Evolutionary conservation across 2,329 filamentous ascomycete genomes (phyloP), one percentile per base, ranked within the genome.

Genomic region (Talaromyces albobiverticillius): DNA sequence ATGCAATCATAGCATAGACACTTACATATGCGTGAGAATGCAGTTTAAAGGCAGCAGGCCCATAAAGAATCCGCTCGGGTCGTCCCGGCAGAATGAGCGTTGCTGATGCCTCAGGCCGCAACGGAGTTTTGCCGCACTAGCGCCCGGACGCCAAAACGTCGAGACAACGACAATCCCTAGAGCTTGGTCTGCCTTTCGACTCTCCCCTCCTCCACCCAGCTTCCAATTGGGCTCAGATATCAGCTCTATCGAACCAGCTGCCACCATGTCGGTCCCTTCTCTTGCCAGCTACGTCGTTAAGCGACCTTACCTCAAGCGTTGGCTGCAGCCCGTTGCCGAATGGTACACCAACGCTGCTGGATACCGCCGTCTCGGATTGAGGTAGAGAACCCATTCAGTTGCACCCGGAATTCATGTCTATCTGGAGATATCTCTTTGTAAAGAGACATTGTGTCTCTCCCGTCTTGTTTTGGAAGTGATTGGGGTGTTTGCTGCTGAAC

Each of bases 281-380:
- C 82, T 90, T 75, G 83, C 88, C 67, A 88, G 84, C 65, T 92
- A 85, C 71, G 83, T 96, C 71, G 71, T 85, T 71, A 88, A 88
- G 81, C 86, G 91, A 69, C 92, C 93, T 64, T 96, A 89, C 89
- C 84, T 97, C 70, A 79, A 80, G 75, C 86, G 81, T 66, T 81
- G 88, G 78, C 78, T 97, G 75, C 84, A 79, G 79, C 94, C 94
- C 62, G 71, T 96, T 62, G 84, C 92, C 75, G 83, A 85, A 69
- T 96, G 90, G 90, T 97, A 97, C 80, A 78, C 79, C 77, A 87
- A 93, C 72, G 88, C 90, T 67, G 83, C 92, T 66, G 93, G 93
- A 72, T 96, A 96, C 83, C 88, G 91, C 77, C 85, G 93, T 83
- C 82, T 96, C 69, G 93, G 93, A 69, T 82, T 96, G 77, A 89